These are phyloP conservation scores for Amanita exitialis DNA, from an alignment of 768 basidiomycete species.

Conservation along the genomic window DNA sequence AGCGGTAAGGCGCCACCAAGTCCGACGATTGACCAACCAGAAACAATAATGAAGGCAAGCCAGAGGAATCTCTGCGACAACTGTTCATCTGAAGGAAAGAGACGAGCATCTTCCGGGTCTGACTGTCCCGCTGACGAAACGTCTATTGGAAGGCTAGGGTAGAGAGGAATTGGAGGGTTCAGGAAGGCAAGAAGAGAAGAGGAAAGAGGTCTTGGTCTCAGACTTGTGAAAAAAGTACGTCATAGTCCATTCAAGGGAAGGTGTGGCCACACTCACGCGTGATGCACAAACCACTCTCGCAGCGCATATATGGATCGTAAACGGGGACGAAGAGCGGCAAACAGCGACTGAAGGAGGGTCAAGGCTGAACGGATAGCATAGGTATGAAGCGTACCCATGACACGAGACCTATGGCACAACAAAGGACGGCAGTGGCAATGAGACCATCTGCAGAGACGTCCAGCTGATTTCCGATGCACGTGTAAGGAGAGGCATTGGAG, in stretches of 20 bases:
- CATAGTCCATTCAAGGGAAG: background rate
- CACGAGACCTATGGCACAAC: constrained; percentile 49
- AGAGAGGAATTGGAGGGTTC: constrained; percentile 56
- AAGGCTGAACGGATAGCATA: background rate
- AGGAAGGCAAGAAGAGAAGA: constrained; percentile 58
- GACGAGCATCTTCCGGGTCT: constrained; percentile 34
- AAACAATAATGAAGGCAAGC: constrained; percentile 50
- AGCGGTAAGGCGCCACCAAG: constrained; percentile 66
- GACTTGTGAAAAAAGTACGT: constrained; percentile 22
- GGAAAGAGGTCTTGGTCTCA: constrained; percentile 54
- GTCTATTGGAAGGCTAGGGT: constrained; percentile 48
- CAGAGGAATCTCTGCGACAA: constrained; percentile 64
- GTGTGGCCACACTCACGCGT: constrained; percentile 40
- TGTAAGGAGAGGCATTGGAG: constrained; percentile 16
- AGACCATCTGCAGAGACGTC: constrained; percentile 57
- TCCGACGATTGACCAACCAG: constrained; percentile 61
- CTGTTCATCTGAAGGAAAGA: constrained; percentile 70
- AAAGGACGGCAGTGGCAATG: constrained; percentile 44
- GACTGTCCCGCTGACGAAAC: constrained; percentile 46
- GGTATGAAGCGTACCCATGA: constrained; percentile 45
- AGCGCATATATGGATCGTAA: constrained; percentile 64
- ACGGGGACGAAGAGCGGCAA: constrained; percentile 58
- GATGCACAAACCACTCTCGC: constrained; percentile 70
- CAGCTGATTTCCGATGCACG: constrained; percentile 58
- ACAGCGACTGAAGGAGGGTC: constrained; percentile 35